Conservation (phyloP, 192 early-diverging fungal species). For the Linnemannia zychae region DNA sequence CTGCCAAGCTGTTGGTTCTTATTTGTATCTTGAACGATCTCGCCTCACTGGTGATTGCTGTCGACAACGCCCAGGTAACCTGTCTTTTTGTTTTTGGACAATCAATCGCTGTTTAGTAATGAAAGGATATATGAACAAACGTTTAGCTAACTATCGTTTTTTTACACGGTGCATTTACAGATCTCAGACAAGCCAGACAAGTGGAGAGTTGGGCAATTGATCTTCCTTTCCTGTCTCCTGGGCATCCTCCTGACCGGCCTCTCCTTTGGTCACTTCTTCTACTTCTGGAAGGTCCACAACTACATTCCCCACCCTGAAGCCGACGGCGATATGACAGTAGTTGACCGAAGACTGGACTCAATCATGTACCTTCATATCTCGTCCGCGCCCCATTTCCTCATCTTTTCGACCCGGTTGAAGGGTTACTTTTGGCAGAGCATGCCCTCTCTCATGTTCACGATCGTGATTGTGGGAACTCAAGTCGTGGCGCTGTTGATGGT, state of each 20-base stretch:
- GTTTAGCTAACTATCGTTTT: background rate
- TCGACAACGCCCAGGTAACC: slow-evolving; percentile 82
- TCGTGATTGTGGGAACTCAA: slow-evolving; percentile 87
- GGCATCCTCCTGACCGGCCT: slow-evolving; percentile 80
- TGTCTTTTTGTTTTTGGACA: background rate
- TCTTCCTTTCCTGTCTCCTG: slow-evolving; percentile 84
- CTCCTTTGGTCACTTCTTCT: slow-evolving; percentile 87
- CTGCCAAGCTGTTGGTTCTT: slow-evolving; percentile 85
- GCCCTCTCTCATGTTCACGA: slow-evolving; percentile 81
- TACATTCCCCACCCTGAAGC: slow-evolving; percentile 37
- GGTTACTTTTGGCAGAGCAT: slow-evolving; percentile 89
- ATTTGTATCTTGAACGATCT: slow-evolving; percentile 93
- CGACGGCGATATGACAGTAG: slow-evolving; percentile 40
- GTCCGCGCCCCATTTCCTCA: slow-evolving; percentile 90
- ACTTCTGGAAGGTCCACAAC: slow-evolving; percentile 74
- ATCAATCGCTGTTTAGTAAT: background rate
- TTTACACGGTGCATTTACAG: background rate
- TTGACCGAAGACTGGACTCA: slow-evolving; percentile 71
- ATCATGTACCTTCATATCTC: slow-evolving; percentile 96
- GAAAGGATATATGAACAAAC: background rate
- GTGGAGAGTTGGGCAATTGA: slow-evolving; percentile 92
- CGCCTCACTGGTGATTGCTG: slow-evolving; percentile 89
- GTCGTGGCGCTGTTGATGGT: slow-evolving; percentile 88
- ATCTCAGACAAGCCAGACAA: slow-evolving; percentile 92
- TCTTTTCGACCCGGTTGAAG: slow-evolving; percentile 89